Evolutionary conservation across 352 stramenopile genomes (phyloP).

Genomic region (Pythium phragmitis): DNA sequence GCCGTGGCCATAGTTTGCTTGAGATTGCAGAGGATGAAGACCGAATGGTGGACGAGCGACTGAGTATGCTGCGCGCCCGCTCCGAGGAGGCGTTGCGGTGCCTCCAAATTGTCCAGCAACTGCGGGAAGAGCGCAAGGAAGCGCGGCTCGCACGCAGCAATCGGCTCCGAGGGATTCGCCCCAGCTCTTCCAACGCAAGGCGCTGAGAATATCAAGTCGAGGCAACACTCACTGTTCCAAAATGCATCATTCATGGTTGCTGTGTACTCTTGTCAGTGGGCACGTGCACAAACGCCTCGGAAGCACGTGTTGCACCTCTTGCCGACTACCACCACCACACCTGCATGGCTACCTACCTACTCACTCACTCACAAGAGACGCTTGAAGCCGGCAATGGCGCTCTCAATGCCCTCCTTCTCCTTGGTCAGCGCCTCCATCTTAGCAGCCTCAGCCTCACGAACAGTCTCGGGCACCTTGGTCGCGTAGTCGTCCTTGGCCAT

Average conservation of each 20-base stretch:
- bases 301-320: background rate
- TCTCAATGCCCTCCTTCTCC: conserved; percentile 78
- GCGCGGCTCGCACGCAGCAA: conserved; percentile 11
- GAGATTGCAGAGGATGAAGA: conserved; percentile 42
- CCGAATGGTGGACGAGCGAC: conserved; percentile 40
- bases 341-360: background rate
- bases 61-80: conserved; percentile 34
- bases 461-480: conserved; percentile 76
- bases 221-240: background rate
- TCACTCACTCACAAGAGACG: conserved; percentile 50
- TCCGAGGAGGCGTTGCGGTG: conserved; percentile 36
- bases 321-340: background rate
- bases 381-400: conserved; percentile 76
- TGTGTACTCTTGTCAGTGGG: too few relatives aligned
- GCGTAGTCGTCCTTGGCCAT: conserved; percentile 75
- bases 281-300: too few relatives aligned
- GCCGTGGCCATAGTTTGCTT: conserved; percentile 30
- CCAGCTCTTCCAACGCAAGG: background rate
- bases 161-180: conserved; percentile 8
- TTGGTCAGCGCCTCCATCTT: conserved; percentile 82
- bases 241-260: background rate
- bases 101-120: conserved; percentile 38
- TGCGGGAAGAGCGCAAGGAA: conserved; percentile 38
- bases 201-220: background rate
- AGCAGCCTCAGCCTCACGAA: conserved; percentile 71